These are phyloP conservation scores for Sapria himalayana DNA, from an alignment of 345 rosid species.

Conservation along the genomic window DNA sequence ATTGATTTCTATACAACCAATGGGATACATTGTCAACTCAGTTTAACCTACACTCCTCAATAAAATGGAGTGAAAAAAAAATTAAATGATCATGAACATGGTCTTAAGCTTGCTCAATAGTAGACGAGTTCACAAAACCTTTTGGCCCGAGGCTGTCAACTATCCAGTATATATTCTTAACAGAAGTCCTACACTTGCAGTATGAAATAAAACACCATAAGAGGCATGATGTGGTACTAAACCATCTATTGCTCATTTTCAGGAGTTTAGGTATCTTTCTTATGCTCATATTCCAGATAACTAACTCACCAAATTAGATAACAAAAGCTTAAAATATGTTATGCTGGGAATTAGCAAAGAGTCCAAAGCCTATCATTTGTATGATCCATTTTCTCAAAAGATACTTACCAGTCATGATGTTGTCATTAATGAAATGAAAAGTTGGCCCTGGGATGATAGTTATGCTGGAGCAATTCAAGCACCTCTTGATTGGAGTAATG, in stretches of 20 bases:
- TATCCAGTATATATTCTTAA: not conserved
- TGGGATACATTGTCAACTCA: not conserved
- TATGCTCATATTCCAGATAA: not conserved
- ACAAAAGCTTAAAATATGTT: not conserved
- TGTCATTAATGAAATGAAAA: not conserved
- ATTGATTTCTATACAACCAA: not conserved
- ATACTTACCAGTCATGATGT: not conserved
- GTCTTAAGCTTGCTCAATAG: not conserved
- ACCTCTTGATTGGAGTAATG: not conserved
- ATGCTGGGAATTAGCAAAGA: not conserved
- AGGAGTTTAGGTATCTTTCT: not conserved
- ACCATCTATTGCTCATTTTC: not conserved
- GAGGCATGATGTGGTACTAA: not conserved
- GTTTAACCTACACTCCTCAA: not conserved
- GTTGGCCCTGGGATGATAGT: not conserved
- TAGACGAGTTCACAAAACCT: not conserved
- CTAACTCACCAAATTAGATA: not conserved
- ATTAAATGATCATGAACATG: not conserved
- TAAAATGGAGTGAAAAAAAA: not conserved
- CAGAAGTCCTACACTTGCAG: constrained; percentile 1
- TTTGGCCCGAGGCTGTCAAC: constrained; percentile 1
- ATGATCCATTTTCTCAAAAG: constrained; percentile 3
- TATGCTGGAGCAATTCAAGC: not conserved
- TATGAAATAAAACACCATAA: not conserved
- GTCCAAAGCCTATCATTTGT: not conserved